Percentiles rank a stretch among this genome's conserved stretches.
Evolutionary conservation across 2,329 filamentous ascomycete species (phyloP).

Genomic region (Penicillium sp.): DNA sequence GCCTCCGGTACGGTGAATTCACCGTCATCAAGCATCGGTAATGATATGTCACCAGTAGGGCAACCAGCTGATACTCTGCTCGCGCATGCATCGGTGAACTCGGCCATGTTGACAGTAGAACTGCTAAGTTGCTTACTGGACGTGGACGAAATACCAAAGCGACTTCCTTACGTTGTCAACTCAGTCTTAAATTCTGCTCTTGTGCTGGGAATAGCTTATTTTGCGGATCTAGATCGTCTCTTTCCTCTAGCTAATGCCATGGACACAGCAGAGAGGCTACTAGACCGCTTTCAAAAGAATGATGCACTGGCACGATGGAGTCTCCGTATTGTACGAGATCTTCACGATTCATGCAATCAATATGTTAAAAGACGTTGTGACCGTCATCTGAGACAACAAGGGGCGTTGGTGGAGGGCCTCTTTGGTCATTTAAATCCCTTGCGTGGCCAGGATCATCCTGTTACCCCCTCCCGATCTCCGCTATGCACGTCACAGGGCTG

Average conservation of each 20-base stretch:
- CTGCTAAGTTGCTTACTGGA: background rate
- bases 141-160: background rate
- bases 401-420: no score
- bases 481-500: no score
- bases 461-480: no score
- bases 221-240: background rate
- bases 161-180: background rate
- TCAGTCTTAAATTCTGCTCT: background rate
- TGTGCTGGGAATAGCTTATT: background rate
- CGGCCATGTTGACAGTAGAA: background rate
- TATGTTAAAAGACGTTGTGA: no score
- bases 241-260: background rate
- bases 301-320: background rate
- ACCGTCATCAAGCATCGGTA: no score
- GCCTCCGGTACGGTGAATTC: no score
- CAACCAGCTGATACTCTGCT: background rate
- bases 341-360: no score
- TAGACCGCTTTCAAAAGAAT: background rate
- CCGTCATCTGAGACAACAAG: no score
- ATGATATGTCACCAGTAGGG: background rate
- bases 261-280: background rate
- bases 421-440: no score
- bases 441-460: no score
- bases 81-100: background rate
- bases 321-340: no score